Percentiles rank a stretch among this genome's conserved stretches.
phyloP scores from a whole-genome alignment of 495 filamentous ascomycete genomes.

The Hypoxylon lenormandii region DNA sequence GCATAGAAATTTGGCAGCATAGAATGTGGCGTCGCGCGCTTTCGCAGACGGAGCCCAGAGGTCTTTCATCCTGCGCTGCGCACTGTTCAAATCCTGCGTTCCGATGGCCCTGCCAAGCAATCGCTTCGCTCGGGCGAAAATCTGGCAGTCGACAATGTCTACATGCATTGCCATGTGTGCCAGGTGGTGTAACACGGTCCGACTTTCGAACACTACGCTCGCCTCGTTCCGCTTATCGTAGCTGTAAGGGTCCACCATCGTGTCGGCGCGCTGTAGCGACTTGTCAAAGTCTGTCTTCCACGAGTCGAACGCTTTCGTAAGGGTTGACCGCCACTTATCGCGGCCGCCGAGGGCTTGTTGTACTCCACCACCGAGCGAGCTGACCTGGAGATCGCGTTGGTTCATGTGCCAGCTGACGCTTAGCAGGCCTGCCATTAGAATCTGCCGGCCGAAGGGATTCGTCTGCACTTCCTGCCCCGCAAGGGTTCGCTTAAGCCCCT shows the following conservation, averaged over 20 bases:
- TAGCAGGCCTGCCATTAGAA: constrained; percentile 92
- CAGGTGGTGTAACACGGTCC: constrained; percentile 88
- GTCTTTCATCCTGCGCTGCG: constrained; percentile 85
- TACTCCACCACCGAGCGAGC: constrained; percentile 79
- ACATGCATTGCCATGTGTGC: constrained; percentile 99
- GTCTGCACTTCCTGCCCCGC: constrained; percentile 89
- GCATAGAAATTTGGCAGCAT: constrained; percentile 86
- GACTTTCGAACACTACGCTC: constrained; percentile 84
- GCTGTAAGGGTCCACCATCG: constrained; percentile 61
- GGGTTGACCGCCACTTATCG: constrained; percentile 89
- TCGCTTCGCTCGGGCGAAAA: constrained; percentile 87
- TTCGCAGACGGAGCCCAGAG: constrained; percentile 92
- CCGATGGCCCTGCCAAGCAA: constrained; percentile 89
- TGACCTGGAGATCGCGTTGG: constrained; percentile 93
- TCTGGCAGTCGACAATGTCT: constrained; percentile 96
- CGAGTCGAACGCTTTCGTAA: constrained; percentile 90
- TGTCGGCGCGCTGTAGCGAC: constrained; percentile 67
- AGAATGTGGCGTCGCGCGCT: constrained; percentile 92
- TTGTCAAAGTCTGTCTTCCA: constrained; percentile 96
- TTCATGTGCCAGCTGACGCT: constrained; percentile 99
- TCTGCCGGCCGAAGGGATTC: constrained; percentile 93
- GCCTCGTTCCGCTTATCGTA: constrained; percentile 67
- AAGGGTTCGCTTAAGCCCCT: constrained; percentile 89
- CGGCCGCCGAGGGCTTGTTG: constrained; percentile 84
- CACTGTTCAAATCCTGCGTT: constrained; percentile 79